Conservation (phyloP, 257 asterid species). For the Voacanga thouarsii region DNA sequence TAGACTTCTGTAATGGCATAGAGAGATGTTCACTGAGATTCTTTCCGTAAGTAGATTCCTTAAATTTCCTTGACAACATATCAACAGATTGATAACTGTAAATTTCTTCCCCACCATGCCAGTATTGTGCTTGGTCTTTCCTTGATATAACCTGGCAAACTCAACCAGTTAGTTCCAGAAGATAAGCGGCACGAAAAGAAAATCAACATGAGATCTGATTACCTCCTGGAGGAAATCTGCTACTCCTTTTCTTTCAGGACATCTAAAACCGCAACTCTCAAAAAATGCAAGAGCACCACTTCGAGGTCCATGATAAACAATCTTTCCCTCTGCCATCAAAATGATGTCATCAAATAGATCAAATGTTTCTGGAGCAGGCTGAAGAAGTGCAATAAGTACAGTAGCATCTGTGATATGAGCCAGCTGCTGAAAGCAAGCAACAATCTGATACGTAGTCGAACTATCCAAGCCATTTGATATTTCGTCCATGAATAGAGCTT, state of each 20-base stretch:
- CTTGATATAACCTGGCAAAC: conserved; percentile 41
- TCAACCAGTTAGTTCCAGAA: background rate
- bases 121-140: conserved; percentile 61
- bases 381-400: conserved; percentile 53
- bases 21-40: conserved; percentile 37
- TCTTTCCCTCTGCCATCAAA: conserved; percentile 50
- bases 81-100: conserved; percentile 40
- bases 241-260: conserved; percentile 48
- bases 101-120: conserved; percentile 29
- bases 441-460: conserved; percentile 53
- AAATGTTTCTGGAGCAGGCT: conserved; percentile 62
- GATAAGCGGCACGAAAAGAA: background rate
- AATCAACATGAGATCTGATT: background rate
- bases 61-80: conserved; percentile 35
- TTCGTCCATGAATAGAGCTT: conserved; percentile 58
- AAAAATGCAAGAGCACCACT: conserved; percentile 34
- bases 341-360: conserved; percentile 57
- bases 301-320: conserved; percentile 51
- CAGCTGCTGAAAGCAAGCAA: conserved; percentile 46
- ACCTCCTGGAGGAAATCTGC: conserved; percentile 50
- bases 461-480: conserved; percentile 59
- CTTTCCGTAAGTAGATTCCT: conserved; percentile 35
- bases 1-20: conserved; percentile 40
- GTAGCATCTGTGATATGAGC: conserved; percentile 53
- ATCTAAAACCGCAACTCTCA: conserved; percentile 42